Conservation (phyloP, 116 monocot genomes). For the Cymodocea nodosa region DNA sequence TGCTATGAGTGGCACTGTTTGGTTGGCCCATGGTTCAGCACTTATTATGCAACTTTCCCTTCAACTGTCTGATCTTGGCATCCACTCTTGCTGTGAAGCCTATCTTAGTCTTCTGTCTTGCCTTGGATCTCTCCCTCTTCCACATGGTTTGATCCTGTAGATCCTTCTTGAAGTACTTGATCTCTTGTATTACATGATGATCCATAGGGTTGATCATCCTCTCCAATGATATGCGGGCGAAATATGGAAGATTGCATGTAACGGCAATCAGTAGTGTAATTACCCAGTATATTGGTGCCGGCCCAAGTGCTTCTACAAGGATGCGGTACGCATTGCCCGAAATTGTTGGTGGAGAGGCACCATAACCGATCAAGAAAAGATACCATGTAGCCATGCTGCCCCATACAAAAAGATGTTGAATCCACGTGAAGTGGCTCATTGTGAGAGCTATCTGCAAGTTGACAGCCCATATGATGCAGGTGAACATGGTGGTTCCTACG, state of each 20-base stretch:
- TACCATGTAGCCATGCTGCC: conserved; percentile 71
- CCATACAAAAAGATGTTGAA: conserved; percentile 63
- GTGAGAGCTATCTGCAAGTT: conserved; percentile 58
- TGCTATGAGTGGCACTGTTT: conserved; percentile 3
- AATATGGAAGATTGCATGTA: conserved; percentile 49
- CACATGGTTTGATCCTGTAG: conserved; percentile 65
- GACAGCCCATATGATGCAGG: conserved; percentile 75
- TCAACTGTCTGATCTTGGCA: conserved; percentile 64
- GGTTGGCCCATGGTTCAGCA: conserved; percentile 17
- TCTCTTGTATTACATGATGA: conserved; percentile 84
- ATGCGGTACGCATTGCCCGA: conserved; percentile 45
- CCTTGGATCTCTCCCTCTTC: conserved; percentile 61
- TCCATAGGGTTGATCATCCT: conserved; percentile 50
- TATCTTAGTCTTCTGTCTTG: conserved; percentile 61
- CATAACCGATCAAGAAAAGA: conserved; percentile 47
- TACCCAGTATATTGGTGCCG: conserved; percentile 46
- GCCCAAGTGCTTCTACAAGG: conserved; percentile 45
- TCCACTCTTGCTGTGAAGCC: conserved; percentile 71
- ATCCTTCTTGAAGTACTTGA: conserved; percentile 63
- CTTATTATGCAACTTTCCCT: conserved; percentile 53
- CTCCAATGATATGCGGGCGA: conserved; percentile 49
- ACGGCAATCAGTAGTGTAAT: conserved; percentile 32
- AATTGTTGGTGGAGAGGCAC: conserved; percentile 24
- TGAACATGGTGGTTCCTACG: conserved; percentile 79
- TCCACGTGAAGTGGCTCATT: conserved; percentile 84